Conservation (phyloP, 1,284 basidiomycete species). For the Pseudozyma hubeiensis region DNA sequence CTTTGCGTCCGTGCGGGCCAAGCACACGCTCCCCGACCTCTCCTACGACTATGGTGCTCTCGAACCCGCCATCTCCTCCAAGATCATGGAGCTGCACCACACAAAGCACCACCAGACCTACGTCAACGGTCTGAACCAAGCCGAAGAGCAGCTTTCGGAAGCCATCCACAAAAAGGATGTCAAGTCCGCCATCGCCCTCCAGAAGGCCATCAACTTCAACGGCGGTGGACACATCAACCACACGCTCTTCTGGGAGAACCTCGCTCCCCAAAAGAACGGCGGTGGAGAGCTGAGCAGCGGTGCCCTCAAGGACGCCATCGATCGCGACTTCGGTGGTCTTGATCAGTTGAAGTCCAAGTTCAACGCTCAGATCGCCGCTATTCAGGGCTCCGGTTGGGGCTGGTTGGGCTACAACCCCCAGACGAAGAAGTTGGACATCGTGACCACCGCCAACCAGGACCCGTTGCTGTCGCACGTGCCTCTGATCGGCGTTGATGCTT, state of each 20-base stretch:
- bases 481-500: slow-evolving; percentile 66
- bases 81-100: slow-evolving; percentile 69
- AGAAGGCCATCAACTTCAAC: slow-evolving; percentile 67
- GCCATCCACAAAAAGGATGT: slow-evolving; percentile 60
- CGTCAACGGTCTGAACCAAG: slow-evolving; percentile 66
- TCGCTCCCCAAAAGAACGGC: slow-evolving; percentile 61
- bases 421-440: slow-evolving; percentile 61
- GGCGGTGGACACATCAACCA: slow-evolving; percentile 69
- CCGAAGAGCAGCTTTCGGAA: slow-evolving; percentile 61
- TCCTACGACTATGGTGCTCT: slow-evolving; percentile 66
- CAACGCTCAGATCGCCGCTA: slow-evolving; percentile 60
- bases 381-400: slow-evolving; percentile 68
- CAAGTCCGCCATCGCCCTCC: slow-evolving; percentile 52
- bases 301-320: slow-evolving; percentile 63
- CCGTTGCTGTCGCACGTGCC: slow-evolving; percentile 65
- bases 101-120: slow-evolving; percentile 68
- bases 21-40: slow-evolving; percentile 69
- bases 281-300: slow-evolving; percentile 63
- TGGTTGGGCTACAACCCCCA: slow-evolving; percentile 64
- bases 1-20: slow-evolving; percentile 48
- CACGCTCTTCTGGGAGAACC: slow-evolving; percentile 68
- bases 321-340: slow-evolving; percentile 64
- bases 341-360: slow-evolving; percentile 62
- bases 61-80: slow-evolving; percentile 64
- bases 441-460: slow-evolving; percentile 68